phyloP scores from a whole-genome alignment of 1,284 basidiomycete species.

The Trametes sp. region DNA sequence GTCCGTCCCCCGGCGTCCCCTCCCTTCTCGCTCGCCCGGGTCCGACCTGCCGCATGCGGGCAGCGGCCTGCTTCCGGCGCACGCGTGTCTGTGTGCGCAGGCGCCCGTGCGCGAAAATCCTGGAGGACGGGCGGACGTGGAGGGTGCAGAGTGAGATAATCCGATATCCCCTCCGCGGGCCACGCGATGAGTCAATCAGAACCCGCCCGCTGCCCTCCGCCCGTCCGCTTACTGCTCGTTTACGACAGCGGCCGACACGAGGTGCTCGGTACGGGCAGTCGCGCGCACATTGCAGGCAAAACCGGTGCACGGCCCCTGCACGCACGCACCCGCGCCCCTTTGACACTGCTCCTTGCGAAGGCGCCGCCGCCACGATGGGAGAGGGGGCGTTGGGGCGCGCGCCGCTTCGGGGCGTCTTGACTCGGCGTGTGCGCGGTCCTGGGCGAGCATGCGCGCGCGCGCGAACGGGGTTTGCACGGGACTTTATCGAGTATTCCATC shows the following conservation, averaged over 20 bases:
- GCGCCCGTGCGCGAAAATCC: conserved; percentile 20
- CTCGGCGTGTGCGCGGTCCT: conserved; percentile 37
- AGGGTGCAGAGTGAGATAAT: conserved; percentile 20
- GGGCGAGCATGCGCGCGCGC: conserved; percentile 31
- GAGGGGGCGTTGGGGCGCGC: background rate
- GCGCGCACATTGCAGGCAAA: conserved; percentile 22
- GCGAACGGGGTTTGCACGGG: conserved; percentile 38
- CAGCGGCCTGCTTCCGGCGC: conserved; percentile 5
- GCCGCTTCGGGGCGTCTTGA: conserved; percentile 26
- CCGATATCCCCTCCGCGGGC: conserved; percentile 33
- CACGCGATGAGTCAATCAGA: conserved; percentile 38
- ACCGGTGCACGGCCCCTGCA: conserved; percentile 17
- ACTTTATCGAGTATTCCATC: conserved; percentile 42
- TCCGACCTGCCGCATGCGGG: conserved; percentile 18
- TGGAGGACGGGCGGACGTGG: too few species aligned
- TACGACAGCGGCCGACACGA: conserved; percentile 35
- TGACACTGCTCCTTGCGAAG: conserved; percentile 24
- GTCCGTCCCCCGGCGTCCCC: background rate
- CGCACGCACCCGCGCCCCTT: conserved; percentile 18
- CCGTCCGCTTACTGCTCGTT: conserved; percentile 25
- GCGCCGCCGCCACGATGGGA: background rate
- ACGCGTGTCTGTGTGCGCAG: background rate
- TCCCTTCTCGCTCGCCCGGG: conserved; percentile 2
- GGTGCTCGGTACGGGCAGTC: conserved; percentile 31
- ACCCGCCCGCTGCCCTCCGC: conserved; percentile 18